Evolutionary conservation across 371 early-diverging fungal species (phyloP), one percentile per base, ranked within the genome.

Genomic region (Choanephora cucurbitarum): DNA sequence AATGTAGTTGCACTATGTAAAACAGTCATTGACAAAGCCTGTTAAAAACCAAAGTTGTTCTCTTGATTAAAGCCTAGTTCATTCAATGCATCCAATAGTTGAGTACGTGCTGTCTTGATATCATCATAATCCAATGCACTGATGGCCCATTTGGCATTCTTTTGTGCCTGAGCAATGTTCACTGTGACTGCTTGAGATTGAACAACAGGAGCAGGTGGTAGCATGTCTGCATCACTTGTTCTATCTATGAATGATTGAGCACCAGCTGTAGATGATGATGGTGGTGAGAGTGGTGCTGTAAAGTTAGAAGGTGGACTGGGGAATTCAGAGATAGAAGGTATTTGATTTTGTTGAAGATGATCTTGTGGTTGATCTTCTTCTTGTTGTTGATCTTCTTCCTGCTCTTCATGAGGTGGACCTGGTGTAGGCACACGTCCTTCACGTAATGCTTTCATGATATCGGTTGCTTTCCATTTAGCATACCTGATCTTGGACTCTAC

Each of bases 71-170:
- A 79, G 1, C 79, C 79, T 43, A 79, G 46, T 18, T 73, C 66
- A 23, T 73, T 64, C 24, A 95, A 66, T 11, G 97, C 97, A 52
- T 82, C 74, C 51, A 90, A 79, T 43, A 98, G 67, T 60, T 96
- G 91, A 0, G 84, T 79, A 10, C 94, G 77, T 0, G 98, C 97
- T 0, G 92, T 90, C 5, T 73, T 66, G 14, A 97, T 79, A 67
- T 98, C 98, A 57, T 96, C 97, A 61, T 94, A 97, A 51, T 96
- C 90, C 19, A 98, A 64, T 0, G 98, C 94, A 64, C 96, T 95
- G 55, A 95, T 91, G 1, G 96, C 98, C 83, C 90, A 97, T 57
- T 91, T 87, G 8, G 95, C 84, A 51, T 86, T 79, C 72, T 97
- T 98, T 59, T 94, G 94, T 1, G 95, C 94, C 4, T 73, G 54